A percentile compares a stretch with the other conserved stretches of the same genome.
phyloP scores from a whole-genome alignment of 192 early-diverging fungal genomes.

The Funneliformis geosporum region DNA sequence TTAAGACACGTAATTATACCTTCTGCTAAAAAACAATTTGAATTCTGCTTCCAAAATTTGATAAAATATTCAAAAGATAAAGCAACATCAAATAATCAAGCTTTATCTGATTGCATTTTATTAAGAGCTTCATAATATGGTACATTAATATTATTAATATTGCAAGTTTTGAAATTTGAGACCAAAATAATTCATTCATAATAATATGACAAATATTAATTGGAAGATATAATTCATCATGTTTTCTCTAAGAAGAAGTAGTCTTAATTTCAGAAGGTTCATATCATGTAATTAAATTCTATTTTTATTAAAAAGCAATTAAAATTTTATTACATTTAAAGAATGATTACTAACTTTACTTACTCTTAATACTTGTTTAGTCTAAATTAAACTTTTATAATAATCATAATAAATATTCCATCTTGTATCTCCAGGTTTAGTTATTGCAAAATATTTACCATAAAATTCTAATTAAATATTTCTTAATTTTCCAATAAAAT shows the following conservation, averaged over 20 bases:
- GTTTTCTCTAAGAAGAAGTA: background rate
- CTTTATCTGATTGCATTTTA: slow-evolving; percentile 19
- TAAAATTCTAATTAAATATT: slow-evolving; percentile 1
- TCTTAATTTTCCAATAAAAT: slow-evolving; percentile 25
- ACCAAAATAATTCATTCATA: background rate
- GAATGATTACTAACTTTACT: background rate
- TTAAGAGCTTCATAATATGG: slow-evolving; percentile 4
- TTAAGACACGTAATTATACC: background rate
- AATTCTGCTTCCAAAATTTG: slow-evolving; percentile 12
- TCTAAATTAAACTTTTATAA: slow-evolving; percentile 7
- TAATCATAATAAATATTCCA: slow-evolving; percentile 15
- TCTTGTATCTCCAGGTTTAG: background rate
- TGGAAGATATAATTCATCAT: background rate
- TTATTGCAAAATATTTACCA: slow-evolving; percentile 2
- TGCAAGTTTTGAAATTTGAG: background rate
- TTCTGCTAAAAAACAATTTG: background rate
- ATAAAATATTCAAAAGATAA: slow-evolving; percentile 1
- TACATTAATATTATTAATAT: background rate
- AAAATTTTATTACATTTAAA: background rate
- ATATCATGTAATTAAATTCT: background rate
- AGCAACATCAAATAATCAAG: background rate
- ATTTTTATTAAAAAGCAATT: background rate
- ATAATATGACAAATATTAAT: background rate
- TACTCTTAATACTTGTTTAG: background rate
- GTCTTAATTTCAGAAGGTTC: background rate